Evolutionary conservation across 2,329 filamentous ascomycete species (phyloP).

Genomic region (Amauroascus niger): DNA sequence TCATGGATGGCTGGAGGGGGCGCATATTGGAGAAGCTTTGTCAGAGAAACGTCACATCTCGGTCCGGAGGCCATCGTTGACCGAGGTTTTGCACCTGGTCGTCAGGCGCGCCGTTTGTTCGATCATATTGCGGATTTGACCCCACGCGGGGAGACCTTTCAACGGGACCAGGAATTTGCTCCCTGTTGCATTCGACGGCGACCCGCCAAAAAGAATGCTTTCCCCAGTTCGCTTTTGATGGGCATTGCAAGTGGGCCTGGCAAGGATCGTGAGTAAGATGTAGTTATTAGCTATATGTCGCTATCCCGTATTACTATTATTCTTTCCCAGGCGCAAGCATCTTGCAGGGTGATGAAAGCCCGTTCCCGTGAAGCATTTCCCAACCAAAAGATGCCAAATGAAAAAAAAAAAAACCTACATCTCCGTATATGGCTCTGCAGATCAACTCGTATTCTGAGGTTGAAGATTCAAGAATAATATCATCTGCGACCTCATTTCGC

Average conservation of each 20-base stretch:
- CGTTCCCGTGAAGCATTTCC: not conserved
- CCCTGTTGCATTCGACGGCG: too few species aligned
- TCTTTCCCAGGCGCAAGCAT: not conserved
- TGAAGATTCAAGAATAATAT: not conserved
- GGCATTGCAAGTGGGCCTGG: not conserved
- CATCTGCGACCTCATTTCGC: not conserved
- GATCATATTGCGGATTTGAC: too few species aligned
- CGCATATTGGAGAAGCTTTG: not conserved
- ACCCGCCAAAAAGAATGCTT: too few species aligned
- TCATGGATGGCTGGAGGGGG: not conserved
- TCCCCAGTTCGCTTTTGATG: not conserved
- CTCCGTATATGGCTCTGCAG: not conserved
- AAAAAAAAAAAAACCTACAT: not conserved
- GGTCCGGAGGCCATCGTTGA: not conserved
- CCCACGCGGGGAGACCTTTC: too few species aligned
- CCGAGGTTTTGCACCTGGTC: not conserved
- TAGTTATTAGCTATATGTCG: too few species aligned
- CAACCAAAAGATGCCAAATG: not conserved
- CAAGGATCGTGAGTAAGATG: not conserved
- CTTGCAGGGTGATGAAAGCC: not conserved
- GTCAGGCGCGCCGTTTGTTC: too few species aligned
- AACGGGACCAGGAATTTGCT: too few species aligned
- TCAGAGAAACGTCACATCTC: not conserved
- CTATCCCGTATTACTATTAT: not conserved
- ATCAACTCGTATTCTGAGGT: constrained; percentile 8